phyloP scores from a whole-genome alignment of 805 yeast genomes.

The Pichia insulana region DNA sequence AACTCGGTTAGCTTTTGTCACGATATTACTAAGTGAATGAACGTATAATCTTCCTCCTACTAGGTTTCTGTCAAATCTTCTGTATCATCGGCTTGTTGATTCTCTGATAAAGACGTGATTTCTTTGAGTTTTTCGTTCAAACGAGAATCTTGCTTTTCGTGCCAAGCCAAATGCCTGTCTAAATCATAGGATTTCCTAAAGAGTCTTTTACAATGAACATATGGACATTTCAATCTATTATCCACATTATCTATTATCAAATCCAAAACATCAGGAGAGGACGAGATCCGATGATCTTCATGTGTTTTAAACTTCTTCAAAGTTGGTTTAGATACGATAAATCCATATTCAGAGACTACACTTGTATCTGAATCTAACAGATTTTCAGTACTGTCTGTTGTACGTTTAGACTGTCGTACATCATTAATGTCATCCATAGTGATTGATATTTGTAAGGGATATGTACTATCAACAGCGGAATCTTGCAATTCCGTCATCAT shows the following conservation, averaged over 20 bases:
- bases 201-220: conserved; percentile 41
- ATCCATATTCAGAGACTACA: conserved; percentile 3
- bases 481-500: neutral
- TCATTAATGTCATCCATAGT: too few species aligned
- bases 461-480: too few species aligned
- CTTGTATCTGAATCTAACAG: neutral
- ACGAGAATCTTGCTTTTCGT: conserved; percentile 22
- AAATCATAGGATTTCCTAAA: conserved; percentile 44
- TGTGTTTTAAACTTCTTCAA: conserved; percentile 33
- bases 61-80: too few species aligned
- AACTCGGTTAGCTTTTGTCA: too few species aligned
- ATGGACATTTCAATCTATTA: conserved; percentile 37
- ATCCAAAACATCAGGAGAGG: conserved; percentile 16
- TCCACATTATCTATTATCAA: conserved; percentile 32
- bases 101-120: too few species aligned
- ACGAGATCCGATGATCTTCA: conserved; percentile 30
- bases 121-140: conserved; percentile 7
- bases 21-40: too few species aligned
- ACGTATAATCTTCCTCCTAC: too few species aligned
- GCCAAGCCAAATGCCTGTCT: conserved; percentile 46
- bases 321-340: conserved; percentile 11
- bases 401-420: neutral
- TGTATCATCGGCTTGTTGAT: too few species aligned
- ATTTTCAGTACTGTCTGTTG: neutral
- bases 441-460: too few species aligned